Evolutionary conservation across 2,329 filamentous ascomycete species (phyloP), one percentile per base, ranked within the genome.

Genomic region (Diaporthe sp.): DNA sequence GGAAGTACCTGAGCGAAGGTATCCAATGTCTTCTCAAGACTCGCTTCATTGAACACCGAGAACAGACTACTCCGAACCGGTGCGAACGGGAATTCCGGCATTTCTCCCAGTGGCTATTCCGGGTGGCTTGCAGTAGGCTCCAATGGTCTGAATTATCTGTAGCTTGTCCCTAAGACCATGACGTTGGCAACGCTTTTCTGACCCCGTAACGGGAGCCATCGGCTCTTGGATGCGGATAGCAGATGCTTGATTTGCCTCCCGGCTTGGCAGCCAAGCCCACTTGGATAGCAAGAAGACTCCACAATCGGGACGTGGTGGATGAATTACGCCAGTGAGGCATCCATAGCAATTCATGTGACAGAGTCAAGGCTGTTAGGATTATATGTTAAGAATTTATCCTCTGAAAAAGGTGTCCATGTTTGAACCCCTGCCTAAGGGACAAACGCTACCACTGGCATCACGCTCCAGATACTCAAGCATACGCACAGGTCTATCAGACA

Each of bases 181-280:
- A 44, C 58, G 58, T 4, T 61, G 37, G 34, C 2, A 15, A 39
- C 17, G 37, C 37, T 42, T n/a, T 39, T 28, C 10, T 13, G 28
- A 13, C 10, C 42, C 61, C 61, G 22, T 25, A 17, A 7, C 22
- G 22, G n/a, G 13, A 65, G 61, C 61, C 42, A 65, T 28, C 42
- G 61, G 61, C 61, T 65, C 42, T 65, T 65, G 17, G 8, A 10
- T 34, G 42, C 61, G 61, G 44, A 49, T 51, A 49, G 61, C 61
- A 67, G 44, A 67, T 51, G 61, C 61, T 67, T 67, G 61, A 17
- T 67, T 51, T n/a, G 44, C 44, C 2, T 51, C 61, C 61, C 61
- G 61, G 61, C 61, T 67, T 67, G 61, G 61, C 61, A 46, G n/a
- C 58, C 37, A 2, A 62, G 37, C 58, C 58, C 34, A 34, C 34